Evolutionary conservation across 2,329 filamentous ascomycete genomes (phyloP).

Genomic region (Pseudogymnoascus sp.): DNA sequence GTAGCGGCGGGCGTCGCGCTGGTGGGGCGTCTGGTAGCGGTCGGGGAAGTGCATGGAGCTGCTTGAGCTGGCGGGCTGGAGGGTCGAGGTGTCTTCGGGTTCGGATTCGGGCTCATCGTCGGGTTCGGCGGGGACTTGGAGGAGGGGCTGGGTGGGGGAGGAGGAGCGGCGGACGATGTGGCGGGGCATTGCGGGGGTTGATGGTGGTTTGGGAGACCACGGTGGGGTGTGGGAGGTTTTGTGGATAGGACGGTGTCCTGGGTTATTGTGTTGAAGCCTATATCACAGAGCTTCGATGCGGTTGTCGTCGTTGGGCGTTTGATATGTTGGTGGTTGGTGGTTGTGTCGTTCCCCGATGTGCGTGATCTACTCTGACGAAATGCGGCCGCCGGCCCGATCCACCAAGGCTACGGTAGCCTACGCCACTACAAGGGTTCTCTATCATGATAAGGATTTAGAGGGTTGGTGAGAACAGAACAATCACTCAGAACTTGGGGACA

Average conservation of each 20-base stretch:
- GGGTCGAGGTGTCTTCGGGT: background rate
- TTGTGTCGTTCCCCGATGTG: background rate
- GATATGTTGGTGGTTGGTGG: background rate
- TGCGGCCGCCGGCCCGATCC: background rate
- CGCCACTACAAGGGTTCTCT: background rate
- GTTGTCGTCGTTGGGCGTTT: background rate
- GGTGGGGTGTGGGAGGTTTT: background rate
- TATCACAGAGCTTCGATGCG: background rate
- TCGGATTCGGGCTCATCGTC: background rate
- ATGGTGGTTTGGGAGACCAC: background rate
- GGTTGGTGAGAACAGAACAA: too few relatives aligned
- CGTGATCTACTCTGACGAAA: background rate
- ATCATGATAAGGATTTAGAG: background rate
- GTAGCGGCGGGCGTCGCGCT: constrained; percentile 25
- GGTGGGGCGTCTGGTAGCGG: background rate
- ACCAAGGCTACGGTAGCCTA: background rate
- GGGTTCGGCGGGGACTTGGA: background rate
- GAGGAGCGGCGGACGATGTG: background rate
- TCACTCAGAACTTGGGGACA: too few relatives aligned
- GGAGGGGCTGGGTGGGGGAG: background rate
- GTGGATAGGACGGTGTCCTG: background rate
- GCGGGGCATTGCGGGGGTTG: background rate
- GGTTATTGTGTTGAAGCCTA: background rate
- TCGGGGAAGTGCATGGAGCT: constrained; percentile 5
- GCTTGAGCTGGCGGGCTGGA: background rate